Percentiles rank a stretch among this genome's conserved stretches.
These are phyloP conservation scores for Ustilago xerochloae DNA, from an alignment of 1,284 basidiomycete genomes.

Conservation along the genomic window DNA sequence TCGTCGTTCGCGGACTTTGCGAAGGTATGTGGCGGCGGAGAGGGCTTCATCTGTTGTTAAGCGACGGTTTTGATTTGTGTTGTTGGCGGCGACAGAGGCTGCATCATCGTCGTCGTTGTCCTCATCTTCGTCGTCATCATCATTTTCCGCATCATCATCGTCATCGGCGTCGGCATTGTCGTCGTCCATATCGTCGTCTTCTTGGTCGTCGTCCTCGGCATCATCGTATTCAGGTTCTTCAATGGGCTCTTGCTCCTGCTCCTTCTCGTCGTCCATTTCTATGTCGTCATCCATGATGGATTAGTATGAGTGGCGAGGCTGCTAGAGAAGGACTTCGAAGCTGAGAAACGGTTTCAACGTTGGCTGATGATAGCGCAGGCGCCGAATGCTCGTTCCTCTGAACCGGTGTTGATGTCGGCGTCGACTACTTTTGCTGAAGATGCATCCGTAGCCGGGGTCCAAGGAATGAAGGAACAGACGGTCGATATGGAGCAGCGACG, in stretches of 20 bases:
- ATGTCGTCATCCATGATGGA: slow-evolving; percentile 48
- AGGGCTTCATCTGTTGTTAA: slow-evolving; percentile 16
- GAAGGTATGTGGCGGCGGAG: slow-evolving; percentile 30
- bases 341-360: too few species aligned
- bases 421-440: not conserved
- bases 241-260: slow-evolving; percentile 30
- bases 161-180: slow-evolving; percentile 21
- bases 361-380: too few species aligned
- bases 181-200: slow-evolving; percentile 21
- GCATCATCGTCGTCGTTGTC: slow-evolving; percentile 25
- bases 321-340: not conserved
- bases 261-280: slow-evolving; percentile 50
- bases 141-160: slow-evolving; percentile 24
- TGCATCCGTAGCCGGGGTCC: slow-evolving; percentile 1
- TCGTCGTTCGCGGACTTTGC: slow-evolving; percentile 37
- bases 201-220: slow-evolving; percentile 30
- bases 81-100: slow-evolving; percentile 19
- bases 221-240: slow-evolving; percentile 37
- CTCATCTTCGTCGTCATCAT: slow-evolving; percentile 20
- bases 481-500: too few species aligned
- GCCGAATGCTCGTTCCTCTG: too few species aligned
- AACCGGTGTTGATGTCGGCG: too few species aligned
- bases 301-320: not conserved
- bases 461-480: too few species aligned
- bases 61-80: slow-evolving; percentile 8